Base-by-base conservation (phyloP, 2,329 filamentous ascomycete species). In the Penicillium capsulatum region DNA sequence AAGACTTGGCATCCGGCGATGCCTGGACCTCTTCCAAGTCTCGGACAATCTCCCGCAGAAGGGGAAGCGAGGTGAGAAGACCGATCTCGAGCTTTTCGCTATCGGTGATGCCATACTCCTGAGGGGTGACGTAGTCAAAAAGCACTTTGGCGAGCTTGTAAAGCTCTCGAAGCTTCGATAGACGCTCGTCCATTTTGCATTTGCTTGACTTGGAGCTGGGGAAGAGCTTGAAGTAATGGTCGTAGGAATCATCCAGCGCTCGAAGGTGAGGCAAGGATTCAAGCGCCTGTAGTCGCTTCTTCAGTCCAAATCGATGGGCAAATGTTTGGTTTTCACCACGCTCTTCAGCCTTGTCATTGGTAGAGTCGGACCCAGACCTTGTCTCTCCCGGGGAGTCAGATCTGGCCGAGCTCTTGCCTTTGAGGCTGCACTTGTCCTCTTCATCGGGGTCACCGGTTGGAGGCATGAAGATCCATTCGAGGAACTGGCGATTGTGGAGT, bases 51-150 rank as follows among this genome's bases (percentile, higher is more conserved):
- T 98, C 92, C 64, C 94, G 94, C 31, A 98, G 79, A 11, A 98
- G 74, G 2, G 92, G 94, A 32, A 98, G 72, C 9, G 90, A 96
- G 0, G 92, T 98, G 52, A 98, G 71, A 1, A 98, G 77, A 2
- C 92, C 92, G 63, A 98, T 98, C 63, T 98, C 92, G n/a, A 98
- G 78, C 72, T 98, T 98, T 68, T 98, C 92, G 43, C 81, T 84
- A 58, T 96, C 86, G 3, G 86, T 88, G 51, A 98, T 98, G 38
- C 92, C 92, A 59, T 98, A 98, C 66, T 98, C 92, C 58, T 98
- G 92, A 1, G 92, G 92, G 38, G 92, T 95, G 56, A 98, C 94
- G 63, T 96, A 98, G 66, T 98, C 92, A 58, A 98, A 98, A 10
- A 98, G 71, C 9, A 97, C 83, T 67, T 98, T 98, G 40, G 88